phyloP scores from a whole-genome alignment of 2,329 filamentous ascomycete species.

The Camptophora hylomeconis region DNA sequence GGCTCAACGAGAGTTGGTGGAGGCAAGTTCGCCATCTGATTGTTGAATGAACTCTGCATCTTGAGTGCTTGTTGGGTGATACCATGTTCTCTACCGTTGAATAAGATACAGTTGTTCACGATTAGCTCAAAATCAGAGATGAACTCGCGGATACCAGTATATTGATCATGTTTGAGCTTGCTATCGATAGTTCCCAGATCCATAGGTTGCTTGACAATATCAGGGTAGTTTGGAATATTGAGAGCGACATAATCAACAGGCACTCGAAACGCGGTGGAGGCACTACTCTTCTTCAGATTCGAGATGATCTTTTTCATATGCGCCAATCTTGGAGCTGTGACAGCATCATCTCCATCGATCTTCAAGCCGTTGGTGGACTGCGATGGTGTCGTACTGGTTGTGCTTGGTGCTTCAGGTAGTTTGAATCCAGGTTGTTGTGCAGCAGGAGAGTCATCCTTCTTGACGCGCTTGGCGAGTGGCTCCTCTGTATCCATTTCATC shows the following conservation, averaged over 20 bases:
- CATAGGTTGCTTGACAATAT: conserved; percentile 64
- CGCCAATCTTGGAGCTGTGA: conserved; percentile 12
- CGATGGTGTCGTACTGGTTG: conserved; percentile 16
- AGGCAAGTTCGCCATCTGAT: conserved; percentile 44
- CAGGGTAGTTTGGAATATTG: conserved; percentile 59
- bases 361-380: not conserved
- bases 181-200: conserved; percentile 73
- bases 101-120: conserved; percentile 62
- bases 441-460: conserved; percentile 41
- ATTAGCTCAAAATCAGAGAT: conserved; percentile 64
- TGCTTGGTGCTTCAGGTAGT: conserved; percentile 28
- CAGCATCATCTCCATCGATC: conserved; percentile 10
- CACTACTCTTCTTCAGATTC: conserved; percentile 68
- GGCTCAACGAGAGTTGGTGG: conserved; percentile 45
- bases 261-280: conserved; percentile 59
- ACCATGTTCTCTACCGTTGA: conserved; percentile 69
- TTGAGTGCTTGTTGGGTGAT: conserved; percentile 57
- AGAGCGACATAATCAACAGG: conserved; percentile 69
- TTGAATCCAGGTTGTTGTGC: conserved; percentile 31
- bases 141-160: conserved; percentile 58
- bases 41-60: conserved; percentile 46
- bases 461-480: conserved; percentile 68
- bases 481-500: conserved; percentile 43
- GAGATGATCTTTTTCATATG: conserved; percentile 18
- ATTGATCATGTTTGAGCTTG: conserved; percentile 59